phyloP scores from a whole-genome alignment of 78 protist genomes.

The Mastigamoeba balamuthi region DNA sequence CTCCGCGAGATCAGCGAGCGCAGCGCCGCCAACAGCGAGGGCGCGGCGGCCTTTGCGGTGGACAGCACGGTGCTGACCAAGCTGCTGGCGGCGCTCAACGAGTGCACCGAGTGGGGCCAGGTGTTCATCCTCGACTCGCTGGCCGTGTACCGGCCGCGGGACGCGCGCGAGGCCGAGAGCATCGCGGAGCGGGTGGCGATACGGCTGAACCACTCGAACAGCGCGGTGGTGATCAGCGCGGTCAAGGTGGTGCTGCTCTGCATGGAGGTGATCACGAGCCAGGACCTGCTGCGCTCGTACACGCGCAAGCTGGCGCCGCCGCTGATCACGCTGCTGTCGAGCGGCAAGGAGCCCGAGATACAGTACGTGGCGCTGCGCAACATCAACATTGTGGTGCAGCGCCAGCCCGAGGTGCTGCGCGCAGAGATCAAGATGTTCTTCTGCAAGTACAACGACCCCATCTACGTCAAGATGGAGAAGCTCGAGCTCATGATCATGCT shows the following conservation, averaged over 20 bases:
- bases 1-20: constrained; percentile 82
- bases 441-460: constrained; percentile 98
- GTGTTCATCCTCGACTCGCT: constrained; percentile 92
- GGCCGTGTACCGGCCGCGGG: constrained; percentile 54
- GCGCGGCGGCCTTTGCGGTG: constrained; percentile 49
- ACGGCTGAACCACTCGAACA: constrained; percentile 92
- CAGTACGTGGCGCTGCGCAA: constrained; percentile 97
- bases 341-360: constrained; percentile 82
- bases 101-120: constrained; percentile 97
- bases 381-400: constrained; percentile 89
- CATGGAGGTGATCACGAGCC: constrained; percentile 29
- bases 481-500: constrained; percentile 92
- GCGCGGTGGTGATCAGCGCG: constrained; percentile 93
- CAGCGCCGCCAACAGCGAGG: constrained; percentile 9
- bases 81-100: constrained; percentile 86
- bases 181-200: constrained; percentile 93
- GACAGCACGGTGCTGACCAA: constrained; percentile 47
- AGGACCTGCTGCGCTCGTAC: not conserved
- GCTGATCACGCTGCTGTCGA: constrained; percentile 74
- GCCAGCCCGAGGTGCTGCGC: constrained; percentile 73
- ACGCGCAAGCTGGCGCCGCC: constrained; percentile 82
- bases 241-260: constrained; percentile 73
- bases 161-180: constrained; percentile 71
- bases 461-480: constrained; percentile 98
- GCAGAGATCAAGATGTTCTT: constrained; percentile 90